phyloP scores from a whole-genome alignment of 345 rosid genomes.

The Eucalyptus tenuipes region DNA sequence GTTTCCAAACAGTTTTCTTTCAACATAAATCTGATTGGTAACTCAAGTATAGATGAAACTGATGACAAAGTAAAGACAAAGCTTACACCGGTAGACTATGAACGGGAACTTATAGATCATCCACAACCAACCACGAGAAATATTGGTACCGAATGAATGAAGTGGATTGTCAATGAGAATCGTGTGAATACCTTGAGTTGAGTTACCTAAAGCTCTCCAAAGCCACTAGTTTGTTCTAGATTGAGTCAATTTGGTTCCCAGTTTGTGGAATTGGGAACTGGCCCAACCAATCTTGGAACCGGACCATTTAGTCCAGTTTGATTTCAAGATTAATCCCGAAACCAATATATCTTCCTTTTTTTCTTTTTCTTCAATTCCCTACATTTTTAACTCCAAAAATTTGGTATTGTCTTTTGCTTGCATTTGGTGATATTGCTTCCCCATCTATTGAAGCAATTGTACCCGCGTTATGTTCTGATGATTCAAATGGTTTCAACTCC shows the following conservation, averaged over 20 bases:
- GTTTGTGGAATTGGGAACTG: too few species aligned
- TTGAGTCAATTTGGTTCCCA: accelerated
- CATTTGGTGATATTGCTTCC: not conserved
- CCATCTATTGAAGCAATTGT: not conserved
- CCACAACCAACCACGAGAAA: not conserved
- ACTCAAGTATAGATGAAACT: too few species aligned
- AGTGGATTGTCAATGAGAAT: not conserved
- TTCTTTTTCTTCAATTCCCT: not conserved
- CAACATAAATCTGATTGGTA: accelerated
- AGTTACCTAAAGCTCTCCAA: not conserved
- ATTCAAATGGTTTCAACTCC: not conserved
- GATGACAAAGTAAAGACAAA: not conserved
- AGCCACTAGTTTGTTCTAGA: not conserved
- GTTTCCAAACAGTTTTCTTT: too few species aligned
- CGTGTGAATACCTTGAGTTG: not conserved
- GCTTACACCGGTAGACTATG: not conserved
- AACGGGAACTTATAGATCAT: not conserved
- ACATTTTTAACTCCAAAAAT: not conserved
- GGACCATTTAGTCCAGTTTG: accelerated
- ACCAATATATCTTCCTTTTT: not conserved
- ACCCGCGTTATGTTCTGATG: not conserved
- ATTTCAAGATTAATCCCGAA: not conserved
- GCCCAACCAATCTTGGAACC: not conserved
- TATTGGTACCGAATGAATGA: not conserved
- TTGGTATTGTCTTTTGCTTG: not conserved